Base-by-base conservation (phyloP, 2,329 filamentous ascomycete genomes). In the Diaporthe sp. region DNA sequence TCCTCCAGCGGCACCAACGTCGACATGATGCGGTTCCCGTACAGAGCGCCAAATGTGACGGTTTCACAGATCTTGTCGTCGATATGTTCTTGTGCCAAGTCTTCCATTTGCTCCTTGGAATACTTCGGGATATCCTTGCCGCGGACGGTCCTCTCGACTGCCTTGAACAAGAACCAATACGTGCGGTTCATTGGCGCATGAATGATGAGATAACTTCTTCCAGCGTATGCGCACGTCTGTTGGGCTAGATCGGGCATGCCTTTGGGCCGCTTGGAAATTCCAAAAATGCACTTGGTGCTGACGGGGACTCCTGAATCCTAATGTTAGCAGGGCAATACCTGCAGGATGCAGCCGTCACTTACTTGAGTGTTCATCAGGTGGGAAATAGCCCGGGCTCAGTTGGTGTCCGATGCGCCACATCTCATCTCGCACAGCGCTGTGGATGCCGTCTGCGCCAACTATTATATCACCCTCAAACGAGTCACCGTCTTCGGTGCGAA, bases 1-100 rank as follows among this genome's bases (percentile, higher is more conserved):
- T 84, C 82, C 25, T 82, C 82, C 2, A 85, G 68, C 0, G 82
- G 77, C 2, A 81, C 82, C 31, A 87, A 76, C 0, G 80, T 81
- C 4, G 80, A 81, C 1, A 77, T 78, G 17, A 71, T 71, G 1
- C 46, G n/a, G 12, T 28, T 31, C 7, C 60, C 51, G 12, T 76
- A 71, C 0, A 78, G 68, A 22, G 75, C 71, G 7, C 75, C 71
- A 34, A 78, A 78, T 4, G 55, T 75, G n/a, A 76, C 58, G 0
- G 44, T 57, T 1, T 73, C 74, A 31, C 73, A 74, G 44, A 79
- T 60, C 1, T 39, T 10, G 15, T 75, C 74, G n/a, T 74, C 37
- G 22, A 65, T 71, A 53, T 75, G 71, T 76, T 31, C 2, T 25
- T 53, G 44, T 76, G 70, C 53, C 39, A 8, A 78, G 51, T 15